phyloP scores from a whole-genome alignment of 805 yeast species.

The Wickerhamomyces mucosus region DNA sequence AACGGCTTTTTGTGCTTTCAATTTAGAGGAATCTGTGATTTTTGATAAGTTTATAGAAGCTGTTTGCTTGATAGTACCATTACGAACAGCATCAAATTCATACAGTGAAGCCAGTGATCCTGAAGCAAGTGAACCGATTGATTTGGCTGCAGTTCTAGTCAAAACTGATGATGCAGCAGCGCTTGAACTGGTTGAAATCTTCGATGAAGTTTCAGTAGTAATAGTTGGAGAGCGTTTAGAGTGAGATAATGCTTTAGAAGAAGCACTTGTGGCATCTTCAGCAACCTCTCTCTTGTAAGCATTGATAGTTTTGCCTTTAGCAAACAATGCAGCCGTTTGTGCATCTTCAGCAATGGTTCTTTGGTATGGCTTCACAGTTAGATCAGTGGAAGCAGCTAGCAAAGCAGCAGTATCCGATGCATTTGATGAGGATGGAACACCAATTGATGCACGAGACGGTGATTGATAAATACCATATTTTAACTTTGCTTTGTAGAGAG shows the following conservation, averaged over 20 bases:
- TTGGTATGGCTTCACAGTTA: conserved; percentile 56
- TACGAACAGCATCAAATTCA: conserved; percentile 34
- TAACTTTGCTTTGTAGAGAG: conserved; percentile 63
- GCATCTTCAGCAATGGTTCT: conserved; percentile 52
- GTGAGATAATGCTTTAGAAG: conserved; percentile 18
- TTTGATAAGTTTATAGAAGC: conserved; percentile 42
- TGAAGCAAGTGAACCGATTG: conserved; percentile 30
- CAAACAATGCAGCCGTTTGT: conserved; percentile 52
- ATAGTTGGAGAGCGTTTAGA: not conserved
- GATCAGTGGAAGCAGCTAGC: conserved; percentile 58
- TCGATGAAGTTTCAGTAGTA: not conserved
- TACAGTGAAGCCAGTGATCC: conserved; percentile 30
- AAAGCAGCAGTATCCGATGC: conserved; percentile 75
- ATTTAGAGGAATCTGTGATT: conserved; percentile 38
- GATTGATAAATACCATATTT: conserved; percentile 55
- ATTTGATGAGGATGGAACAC: conserved; percentile 44
- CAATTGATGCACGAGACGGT: conserved; percentile 39
- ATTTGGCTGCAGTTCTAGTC: conserved; percentile 26
- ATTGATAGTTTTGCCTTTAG: conserved; percentile 35
- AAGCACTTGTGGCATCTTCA: conserved; percentile 39
- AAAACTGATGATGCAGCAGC: conserved; percentile 16
- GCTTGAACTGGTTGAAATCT: conserved; percentile 2
- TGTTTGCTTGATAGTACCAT: conserved; percentile 24
- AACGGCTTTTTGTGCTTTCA: conserved; percentile 24
- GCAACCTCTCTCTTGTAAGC: conserved; percentile 45